Conservation (phyloP, 1,284 basidiomycete genomes). For the Cutaneotrichosporon mucoides region DNA sequence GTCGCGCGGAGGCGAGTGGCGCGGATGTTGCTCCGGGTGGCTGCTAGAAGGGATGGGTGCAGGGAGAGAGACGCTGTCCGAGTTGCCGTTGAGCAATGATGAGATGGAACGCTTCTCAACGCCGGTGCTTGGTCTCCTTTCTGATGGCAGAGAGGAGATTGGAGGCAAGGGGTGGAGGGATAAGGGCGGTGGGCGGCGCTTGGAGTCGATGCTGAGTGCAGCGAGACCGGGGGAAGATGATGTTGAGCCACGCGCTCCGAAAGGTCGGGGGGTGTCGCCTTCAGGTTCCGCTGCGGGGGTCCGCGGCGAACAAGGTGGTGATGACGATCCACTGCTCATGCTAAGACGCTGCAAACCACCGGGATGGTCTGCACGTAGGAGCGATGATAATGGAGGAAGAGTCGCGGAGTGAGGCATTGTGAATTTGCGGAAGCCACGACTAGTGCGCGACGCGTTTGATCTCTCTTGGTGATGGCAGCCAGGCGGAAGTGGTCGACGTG, state of each 20-base stretch:
- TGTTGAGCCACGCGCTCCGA: not conserved
- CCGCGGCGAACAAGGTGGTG: conserved; percentile 1
- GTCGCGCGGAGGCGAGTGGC: no score
- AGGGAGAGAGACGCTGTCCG: not conserved
- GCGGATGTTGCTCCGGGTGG: no score
- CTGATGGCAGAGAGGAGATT: not conserved
- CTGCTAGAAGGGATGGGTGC: no score
- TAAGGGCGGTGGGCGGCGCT: conserved; percentile 5
- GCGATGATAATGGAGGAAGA: not conserved
- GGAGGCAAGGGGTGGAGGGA: conserved; percentile 1
- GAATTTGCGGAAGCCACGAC: not conserved
- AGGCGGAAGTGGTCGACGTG: no score
- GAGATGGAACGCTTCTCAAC: conserved; percentile 15
- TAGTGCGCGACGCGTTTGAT: not conserved
- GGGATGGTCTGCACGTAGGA: not conserved
- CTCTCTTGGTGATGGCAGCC: no score
- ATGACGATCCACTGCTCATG: not conserved
- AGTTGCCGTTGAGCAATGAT: conserved; percentile 8
- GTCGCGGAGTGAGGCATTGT: not conserved
- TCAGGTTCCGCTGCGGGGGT: not conserved
- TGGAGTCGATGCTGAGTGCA: not conserved
- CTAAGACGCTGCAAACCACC: not conserved
- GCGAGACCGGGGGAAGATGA: not conserved
- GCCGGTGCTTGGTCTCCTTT: conserved; percentile 1
- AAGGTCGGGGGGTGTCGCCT: not conserved